These are phyloP conservation scores for Pulicaria dysenterica DNA, from an alignment of 129 eudicot genomes.

Conservation along the genomic window DNA sequence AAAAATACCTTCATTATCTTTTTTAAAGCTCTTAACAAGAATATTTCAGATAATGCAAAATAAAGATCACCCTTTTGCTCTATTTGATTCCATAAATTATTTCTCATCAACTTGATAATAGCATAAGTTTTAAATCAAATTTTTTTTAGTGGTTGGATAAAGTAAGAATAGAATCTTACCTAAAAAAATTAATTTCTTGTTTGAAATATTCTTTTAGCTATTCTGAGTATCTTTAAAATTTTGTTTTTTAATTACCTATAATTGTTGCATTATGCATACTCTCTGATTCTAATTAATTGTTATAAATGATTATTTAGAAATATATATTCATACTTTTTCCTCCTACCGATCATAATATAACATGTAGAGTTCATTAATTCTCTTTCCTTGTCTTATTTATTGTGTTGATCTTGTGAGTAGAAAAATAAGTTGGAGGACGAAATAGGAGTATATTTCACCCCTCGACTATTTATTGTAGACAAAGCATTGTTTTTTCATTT, in stretches of 20 bases:
- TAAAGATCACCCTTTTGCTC: slow-evolving; percentile 38
- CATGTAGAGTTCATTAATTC: too few species aligned
- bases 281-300: too few species aligned
- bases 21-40: slow-evolving; percentile 29
- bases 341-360: too few species aligned
- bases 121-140: slow-evolving; percentile 29
- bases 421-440: too few species aligned
- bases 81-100: slow-evolving; percentile 33
- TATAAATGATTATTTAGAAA: too few species aligned
- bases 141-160: slow-evolving; percentile 42
- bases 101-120: slow-evolving; percentile 43
- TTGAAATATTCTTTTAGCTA: not conserved
- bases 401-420: too few species aligned
- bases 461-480: too few species aligned
- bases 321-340: too few species aligned
- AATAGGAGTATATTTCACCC: too few species aligned
- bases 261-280: too few species aligned
- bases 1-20: slow-evolving; percentile 35
- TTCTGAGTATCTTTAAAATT: slow-evolving; percentile 1
- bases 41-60: slow-evolving; percentile 45
- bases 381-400: too few species aligned
- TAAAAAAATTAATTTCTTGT: slow-evolving; percentile 16
- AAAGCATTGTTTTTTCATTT: too few species aligned
- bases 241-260: not conserved
- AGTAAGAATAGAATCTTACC: slow-evolving; percentile 44